Conservation (phyloP, 495 filamentous ascomycete species). For the Arthonia radiata region DNA sequence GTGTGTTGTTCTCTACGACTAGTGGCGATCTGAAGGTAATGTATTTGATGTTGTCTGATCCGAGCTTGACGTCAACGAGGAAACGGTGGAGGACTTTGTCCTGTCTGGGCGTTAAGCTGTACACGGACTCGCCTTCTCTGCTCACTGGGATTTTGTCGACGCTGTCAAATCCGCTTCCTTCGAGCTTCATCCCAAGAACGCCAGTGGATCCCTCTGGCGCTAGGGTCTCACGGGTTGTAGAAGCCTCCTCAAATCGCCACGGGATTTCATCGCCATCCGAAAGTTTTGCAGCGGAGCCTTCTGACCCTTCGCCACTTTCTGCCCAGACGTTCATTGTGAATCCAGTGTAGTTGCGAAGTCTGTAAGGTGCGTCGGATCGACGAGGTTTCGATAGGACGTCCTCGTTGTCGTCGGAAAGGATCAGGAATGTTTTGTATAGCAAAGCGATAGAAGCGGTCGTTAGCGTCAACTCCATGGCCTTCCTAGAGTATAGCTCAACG, state of each 20-base stretch:
- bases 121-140: constrained; percentile 79
- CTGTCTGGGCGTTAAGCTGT: constrained; percentile 62
- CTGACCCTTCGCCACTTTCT: constrained; percentile 24
- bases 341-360: constrained; percentile 84
- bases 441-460: constrained; percentile 88
- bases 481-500: constrained; percentile 66
- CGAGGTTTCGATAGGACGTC: constrained; percentile 88
- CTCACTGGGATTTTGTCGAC: constrained; percentile 72
- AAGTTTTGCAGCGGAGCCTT: constrained; percentile 50
- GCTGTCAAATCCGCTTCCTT: constrained; percentile 80
- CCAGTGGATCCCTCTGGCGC: constrained; percentile 56
- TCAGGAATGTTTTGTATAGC: constrained; percentile 74
- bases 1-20: constrained; percentile 91
- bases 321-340: constrained; percentile 72
- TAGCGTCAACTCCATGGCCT: constrained; percentile 70
- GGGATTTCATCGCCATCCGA: constrained; percentile 73
- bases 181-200: constrained; percentile 57
- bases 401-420: constrained; percentile 66
- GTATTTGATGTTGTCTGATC: constrained; percentile 84
- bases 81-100: constrained; percentile 67
- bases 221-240: constrained; percentile 76
- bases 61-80: constrained; percentile 76
- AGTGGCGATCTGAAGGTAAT: constrained; percentile 89
- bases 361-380: constrained; percentile 74
- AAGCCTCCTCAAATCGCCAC: constrained; percentile 92